Base-by-base conservation (phyloP, 2,329 filamentous ascomycete species). In the Myriosclerotinia scirpicola region DNA sequence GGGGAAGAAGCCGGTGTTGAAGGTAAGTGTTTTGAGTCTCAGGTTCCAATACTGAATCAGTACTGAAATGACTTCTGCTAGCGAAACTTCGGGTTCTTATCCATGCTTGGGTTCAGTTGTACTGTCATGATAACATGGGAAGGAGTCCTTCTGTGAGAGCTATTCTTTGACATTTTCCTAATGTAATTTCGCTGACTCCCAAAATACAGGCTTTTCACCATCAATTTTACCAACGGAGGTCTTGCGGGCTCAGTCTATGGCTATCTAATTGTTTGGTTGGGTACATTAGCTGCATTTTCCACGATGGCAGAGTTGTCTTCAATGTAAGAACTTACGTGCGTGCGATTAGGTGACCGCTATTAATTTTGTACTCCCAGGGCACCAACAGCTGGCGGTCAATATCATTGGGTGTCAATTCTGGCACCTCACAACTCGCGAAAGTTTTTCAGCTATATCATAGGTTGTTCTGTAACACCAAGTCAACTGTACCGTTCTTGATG, bases 321-420 rank as follows among this genome's bases (percentile, higher is more conserved):
- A 17, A 71, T 73, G 71, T 73, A 68, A 65, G 69, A 62, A 40
- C 34, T 50, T 38, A 6, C 17, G 22, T 17, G n/a, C 26, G 15
- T 11, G 3, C 14, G 50, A 30, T 61, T 3, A 20, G n/a, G 7
- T 22, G n/a, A 0, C 7, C 12, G 3, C 50, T 34, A 22, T 26
- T 48, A 50, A 61, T 30, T 59, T 6, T 26, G 20, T 42, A 44
- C 22, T 36, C n/a, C 22, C 58, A 71, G 70, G 79, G 83, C 83
- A 3, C 85, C 84, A 1, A 86, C 83, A 0, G 80, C 81, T 8
- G 84, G 84, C 20, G 84, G 85, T 5, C 83, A 86, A 70, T 86
- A 85, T 67, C 82, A 84, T 70, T 85, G 83, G 83, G 82, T 84
- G 0, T 83, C 80, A 0, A 81, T 84, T 58, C 82, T 85, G 66